These are phyloP conservation scores for Arachis monticola DNA, from an alignment of 331 rosid species.

Conservation along the genomic window DNA sequence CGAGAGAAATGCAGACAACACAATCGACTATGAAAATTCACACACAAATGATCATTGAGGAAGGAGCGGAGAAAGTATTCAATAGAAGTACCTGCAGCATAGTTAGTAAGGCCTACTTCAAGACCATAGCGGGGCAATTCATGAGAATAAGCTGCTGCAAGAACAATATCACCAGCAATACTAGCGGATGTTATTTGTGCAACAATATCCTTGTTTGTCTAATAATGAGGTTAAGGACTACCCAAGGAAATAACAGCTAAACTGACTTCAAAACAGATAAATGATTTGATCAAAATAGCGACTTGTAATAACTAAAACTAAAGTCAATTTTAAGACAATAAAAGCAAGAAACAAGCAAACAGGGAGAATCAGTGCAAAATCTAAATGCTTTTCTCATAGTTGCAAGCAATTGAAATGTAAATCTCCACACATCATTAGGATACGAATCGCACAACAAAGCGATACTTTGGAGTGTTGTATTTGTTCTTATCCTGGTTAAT, in stretches of 20 bases:
- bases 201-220: conserved; percentile 80
- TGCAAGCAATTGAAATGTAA: background rate
- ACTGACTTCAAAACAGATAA: background rate
- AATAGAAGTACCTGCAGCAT: conserved; percentile 78
- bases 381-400: background rate
- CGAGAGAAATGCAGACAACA: background rate
- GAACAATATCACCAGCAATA: conserved; percentile 82
- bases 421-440: conserved; percentile 43
- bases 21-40: background rate
- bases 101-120: conserved; percentile 85
- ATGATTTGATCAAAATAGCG: background rate
- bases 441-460: conserved; percentile 84
- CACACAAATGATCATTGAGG: background rate
- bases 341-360: background rate
- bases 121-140: conserved; percentile 80
- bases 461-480: conserved; percentile 85
- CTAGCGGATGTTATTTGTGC: conserved; percentile 84
- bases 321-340: background rate
- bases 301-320: background rate
- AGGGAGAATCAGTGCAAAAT: too few species aligned
- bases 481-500: conserved; percentile 92
- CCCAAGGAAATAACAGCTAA: background rate
- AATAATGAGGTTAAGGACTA: conserved; percentile 46
- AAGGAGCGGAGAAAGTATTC: background rate
- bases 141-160: conserved; percentile 81